Percentiles rank a stretch among this genome's conserved stretches.
Evolutionary conservation across 768 basidiomycete species (phyloP).

Genomic region (Candolleomyces aberdarensis): DNA sequence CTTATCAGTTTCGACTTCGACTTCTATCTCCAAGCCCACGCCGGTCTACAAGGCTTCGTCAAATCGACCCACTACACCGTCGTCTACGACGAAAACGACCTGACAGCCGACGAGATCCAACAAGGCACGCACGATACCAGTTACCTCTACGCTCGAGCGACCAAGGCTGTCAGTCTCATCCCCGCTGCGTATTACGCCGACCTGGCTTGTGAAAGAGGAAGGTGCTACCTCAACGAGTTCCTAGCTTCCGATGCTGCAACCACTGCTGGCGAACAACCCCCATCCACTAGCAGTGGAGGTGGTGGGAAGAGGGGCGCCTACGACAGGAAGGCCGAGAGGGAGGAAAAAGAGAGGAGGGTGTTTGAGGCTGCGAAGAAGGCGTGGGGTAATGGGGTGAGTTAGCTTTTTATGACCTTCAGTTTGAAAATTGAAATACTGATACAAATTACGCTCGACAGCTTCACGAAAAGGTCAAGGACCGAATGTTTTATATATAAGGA

Average conservation of each 20-base stretch:
- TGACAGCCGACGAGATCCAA: conserved; percentile 73
- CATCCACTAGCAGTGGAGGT: too few species aligned
- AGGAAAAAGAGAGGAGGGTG: conserved; percentile 37
- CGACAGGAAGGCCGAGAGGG: conserved; percentile 27
- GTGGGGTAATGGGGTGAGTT: conserved; percentile 55
- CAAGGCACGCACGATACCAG: conserved; percentile 64
- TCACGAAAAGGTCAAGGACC: conserved; percentile 52
- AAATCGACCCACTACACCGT: conserved; percentile 78
- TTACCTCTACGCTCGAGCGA: conserved; percentile 81
- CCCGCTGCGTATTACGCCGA: conserved; percentile 83
- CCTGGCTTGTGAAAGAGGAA: conserved; percentile 76
- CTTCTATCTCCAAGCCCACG: conserved; percentile 71
- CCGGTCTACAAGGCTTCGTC: conserved; percentile 68
- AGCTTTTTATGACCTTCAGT: background rate
- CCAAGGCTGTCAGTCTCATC: conserved; percentile 77
- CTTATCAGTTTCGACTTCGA: conserved; percentile 55
- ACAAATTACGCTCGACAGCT: conserved; percentile 26
- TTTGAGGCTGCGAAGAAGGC: conserved; percentile 41
- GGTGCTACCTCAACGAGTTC: conserved; percentile 74
- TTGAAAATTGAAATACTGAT: background rate
- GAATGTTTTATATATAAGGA: conserved; percentile 75
- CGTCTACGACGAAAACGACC: conserved; percentile 70
- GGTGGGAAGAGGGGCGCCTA: background rate
- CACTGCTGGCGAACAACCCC: conserved; percentile 21
- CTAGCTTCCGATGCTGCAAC: conserved; percentile 49